Evolutionary conservation across 78 protist genomes (phyloP), one percentile per base, ranked within the genome.

Genomic region (Dictyostelium brefeldianum): DNA sequence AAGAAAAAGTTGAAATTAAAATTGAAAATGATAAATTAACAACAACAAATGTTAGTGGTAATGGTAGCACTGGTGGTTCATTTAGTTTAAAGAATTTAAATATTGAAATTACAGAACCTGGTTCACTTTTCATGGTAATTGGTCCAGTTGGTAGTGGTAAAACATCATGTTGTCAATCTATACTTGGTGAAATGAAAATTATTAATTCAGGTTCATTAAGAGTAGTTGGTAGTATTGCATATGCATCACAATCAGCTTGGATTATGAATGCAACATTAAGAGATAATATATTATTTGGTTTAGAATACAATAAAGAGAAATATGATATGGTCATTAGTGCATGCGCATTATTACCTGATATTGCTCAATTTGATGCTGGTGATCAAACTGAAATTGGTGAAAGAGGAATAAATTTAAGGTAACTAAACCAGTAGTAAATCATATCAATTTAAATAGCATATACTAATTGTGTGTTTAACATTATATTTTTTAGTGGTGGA

Each of bases 141-240:
- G 99, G 99, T n/a, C 43, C 51, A 7, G 97, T 96, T 48, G 99
- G 99, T n/a, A 65, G 89, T 15, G 99, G 99, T 53, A 98, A 98
- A 96, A 54, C 97, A 22, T 65, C 97, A 3, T 89, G 97, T 14
- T 59, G 93, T 20, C 18, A 62, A 11, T 96, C 97, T 4, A 3
- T 97, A 7, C 62, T 95, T 10, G 98, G 98, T 17, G 98, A 96
- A 14, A 51, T 98, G 80, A 25, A 29, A 25, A 41, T 47, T 12
- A 17, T 22, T 4, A 20, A 43, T 41, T 29, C 27, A 8, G 96
- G 96, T 4, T 22, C 67, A 0, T 78, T 77, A 14, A 36, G 31
- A 43, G 70, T 83, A 5, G 80, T 31, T 50, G 96, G 96, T 29
- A 7, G 54, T n/a, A 78, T 96, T 17, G 99, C 98, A 15, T 98